phyloP scores from a whole-genome alignment of 805 yeast genomes.

The Cyberlindnera xylosilytica region DNA sequence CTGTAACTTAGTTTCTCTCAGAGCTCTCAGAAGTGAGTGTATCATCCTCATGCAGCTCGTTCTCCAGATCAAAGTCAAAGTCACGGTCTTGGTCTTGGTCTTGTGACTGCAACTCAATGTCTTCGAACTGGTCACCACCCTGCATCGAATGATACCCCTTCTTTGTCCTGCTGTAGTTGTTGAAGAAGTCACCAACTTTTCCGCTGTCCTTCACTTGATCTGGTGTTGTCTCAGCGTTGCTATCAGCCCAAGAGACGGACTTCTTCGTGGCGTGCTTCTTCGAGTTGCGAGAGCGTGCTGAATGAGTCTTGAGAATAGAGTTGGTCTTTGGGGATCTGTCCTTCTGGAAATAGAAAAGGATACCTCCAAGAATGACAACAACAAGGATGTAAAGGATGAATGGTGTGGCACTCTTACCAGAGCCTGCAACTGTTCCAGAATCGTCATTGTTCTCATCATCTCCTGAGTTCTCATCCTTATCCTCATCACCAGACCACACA shows the following conservation, averaged over 20 bases:
- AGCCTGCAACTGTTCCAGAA: background rate
- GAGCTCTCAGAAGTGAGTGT: background rate
- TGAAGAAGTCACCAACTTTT: slow-evolving; percentile 21
- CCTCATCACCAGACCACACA: slow-evolving; percentile 11
- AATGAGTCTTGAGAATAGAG: slow-evolving; percentile 21
- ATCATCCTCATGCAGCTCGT: slow-evolving; percentile 3
- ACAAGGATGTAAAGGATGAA: slow-evolving; percentile 22
- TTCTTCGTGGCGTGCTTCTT: slow-evolving; percentile 21
- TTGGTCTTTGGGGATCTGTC: slow-evolving; percentile 15
- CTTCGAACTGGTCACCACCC: slow-evolving; percentile 16
- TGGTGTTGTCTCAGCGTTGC: slow-evolving; percentile 22
- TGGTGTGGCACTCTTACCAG: slow-evolving; percentile 22
- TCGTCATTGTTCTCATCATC: slow-evolving; percentile 2
- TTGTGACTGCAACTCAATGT: slow-evolving; percentile 21
- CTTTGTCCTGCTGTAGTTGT: slow-evolving; percentile 15
- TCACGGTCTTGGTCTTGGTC: slow-evolving; percentile 18
- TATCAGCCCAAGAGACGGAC: slow-evolving; percentile 38
- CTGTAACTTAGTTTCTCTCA: background rate
- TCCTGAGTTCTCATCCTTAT: background rate
- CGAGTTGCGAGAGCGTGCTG: slow-evolving; percentile 5
- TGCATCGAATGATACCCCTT: slow-evolving; percentile 16
- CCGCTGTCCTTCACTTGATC: slow-evolving; percentile 5
- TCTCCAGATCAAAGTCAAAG: slow-evolving; percentile 23
- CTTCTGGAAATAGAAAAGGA: slow-evolving; percentile 19
- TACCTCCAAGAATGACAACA: slow-evolving; percentile 20